A percentile compares a stretch with the other conserved stretches of the same genome.
phyloP scores from a whole-genome alignment of 1,284 basidiomycete genomes.

The Butyriboletus pseudospeciosus region DNA sequence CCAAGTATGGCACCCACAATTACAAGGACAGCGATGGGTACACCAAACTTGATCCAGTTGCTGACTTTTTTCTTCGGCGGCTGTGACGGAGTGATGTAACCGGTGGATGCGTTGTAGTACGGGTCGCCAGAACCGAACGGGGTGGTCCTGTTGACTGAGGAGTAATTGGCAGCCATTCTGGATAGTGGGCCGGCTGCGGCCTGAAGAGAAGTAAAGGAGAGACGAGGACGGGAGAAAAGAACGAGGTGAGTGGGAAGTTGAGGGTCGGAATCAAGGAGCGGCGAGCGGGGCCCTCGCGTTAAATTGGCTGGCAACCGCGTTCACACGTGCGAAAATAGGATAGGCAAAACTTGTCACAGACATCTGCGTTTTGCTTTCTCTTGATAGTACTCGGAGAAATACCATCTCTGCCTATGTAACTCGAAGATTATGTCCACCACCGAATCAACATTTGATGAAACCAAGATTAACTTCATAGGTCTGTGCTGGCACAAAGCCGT shows the following conservation, averaged over 20 bases:
- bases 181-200: constrained; percentile 11
- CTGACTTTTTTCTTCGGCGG: constrained; percentile 39
- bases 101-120: constrained; percentile 63
- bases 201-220: constrained; percentile 22
- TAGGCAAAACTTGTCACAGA: background rate
- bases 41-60: constrained; percentile 53
- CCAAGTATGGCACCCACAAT: constrained; percentile 65
- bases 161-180: constrained; percentile 41
- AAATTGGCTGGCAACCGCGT: constrained; percentile 9
- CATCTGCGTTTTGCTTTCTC: no score
- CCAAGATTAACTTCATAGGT: constrained; percentile 39
- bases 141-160: constrained; percentile 38
- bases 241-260: background rate
- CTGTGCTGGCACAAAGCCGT: background rate
- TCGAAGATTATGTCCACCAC: no score
- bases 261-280: background rate
- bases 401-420: no score
- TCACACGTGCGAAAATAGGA: constrained; percentile 14
- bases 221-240: constrained; percentile 19
- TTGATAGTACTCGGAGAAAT: no score
- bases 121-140: constrained; percentile 58
- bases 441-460: background rate
- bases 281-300: background rate
- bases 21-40: constrained; percentile 52
- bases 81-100: constrained; percentile 51